A percentile compares a stretch with the other conserved stretches of the same genome.
These are phyloP conservation scores for Houttuynia cordata DNA, from an alignment of 164 flowering plant genomes.

Conservation along the genomic window DNA sequence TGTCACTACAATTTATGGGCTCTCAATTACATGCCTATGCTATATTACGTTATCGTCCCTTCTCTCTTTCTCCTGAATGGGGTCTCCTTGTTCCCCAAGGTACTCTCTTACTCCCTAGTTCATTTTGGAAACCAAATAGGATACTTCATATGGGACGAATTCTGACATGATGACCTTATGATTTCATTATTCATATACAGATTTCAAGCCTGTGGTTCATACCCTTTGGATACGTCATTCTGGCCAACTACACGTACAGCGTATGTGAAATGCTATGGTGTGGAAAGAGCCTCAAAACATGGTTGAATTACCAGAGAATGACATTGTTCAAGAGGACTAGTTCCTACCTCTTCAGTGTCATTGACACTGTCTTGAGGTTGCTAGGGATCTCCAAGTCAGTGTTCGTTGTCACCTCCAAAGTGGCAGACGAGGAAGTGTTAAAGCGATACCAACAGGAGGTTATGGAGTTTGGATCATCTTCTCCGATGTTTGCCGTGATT, in stretches of 20 bases:
- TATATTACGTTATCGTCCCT: conserved; percentile 15
- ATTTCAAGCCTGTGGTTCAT: conserved; percentile 54
- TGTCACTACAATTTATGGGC: conserved; percentile 17
- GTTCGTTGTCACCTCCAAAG: conserved; percentile 20
- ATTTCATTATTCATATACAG: too few relatives aligned
- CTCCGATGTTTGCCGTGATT: conserved; percentile 24
- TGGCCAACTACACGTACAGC: conserved; percentile 20
- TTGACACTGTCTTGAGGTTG: conserved; percentile 9
- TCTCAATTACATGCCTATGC: conserved; percentile 14
- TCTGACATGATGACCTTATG: too few relatives aligned
- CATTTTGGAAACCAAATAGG: too few relatives aligned
- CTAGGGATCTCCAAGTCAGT: conserved; percentile 13
- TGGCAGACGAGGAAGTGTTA: conserved; percentile 17
- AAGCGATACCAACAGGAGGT: conserved; percentile 22
- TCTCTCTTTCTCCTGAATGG: conserved; percentile 17
- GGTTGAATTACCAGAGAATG: conserved; percentile 23
- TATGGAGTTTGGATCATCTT: conserved; percentile 27
- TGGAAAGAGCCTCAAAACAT: conserved; percentile 26
- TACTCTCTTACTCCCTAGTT: too few relatives aligned
- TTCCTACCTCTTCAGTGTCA: conserved; percentile 17
- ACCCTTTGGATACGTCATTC: conserved; percentile 45
- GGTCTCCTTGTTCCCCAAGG: conserved; percentile 23
- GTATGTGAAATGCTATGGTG: conserved; percentile 28
- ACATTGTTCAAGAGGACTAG: conserved; percentile 15
- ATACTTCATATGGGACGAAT: too few relatives aligned